Evolutionary conservation across 768 basidiomycete genomes (phyloP).

Genomic region (Tricholoma sp.): DNA sequence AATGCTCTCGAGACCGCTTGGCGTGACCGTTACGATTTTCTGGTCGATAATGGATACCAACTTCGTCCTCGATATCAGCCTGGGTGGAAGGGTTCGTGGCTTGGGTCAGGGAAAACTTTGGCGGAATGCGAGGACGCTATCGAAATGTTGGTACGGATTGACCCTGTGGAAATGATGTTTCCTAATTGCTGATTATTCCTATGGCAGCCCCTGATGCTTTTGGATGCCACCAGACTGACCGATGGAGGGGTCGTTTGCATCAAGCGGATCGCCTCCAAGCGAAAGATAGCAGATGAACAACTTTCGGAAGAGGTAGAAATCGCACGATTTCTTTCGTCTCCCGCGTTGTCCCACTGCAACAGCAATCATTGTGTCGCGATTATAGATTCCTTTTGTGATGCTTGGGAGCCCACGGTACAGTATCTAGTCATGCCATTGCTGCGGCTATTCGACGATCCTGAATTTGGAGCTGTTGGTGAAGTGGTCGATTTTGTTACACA

Average conservation of each 20-base stretch:
- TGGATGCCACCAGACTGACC: too few relatives aligned
- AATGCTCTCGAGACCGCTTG: too few relatives aligned
- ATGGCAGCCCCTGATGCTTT: too few relatives aligned
- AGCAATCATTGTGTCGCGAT: constrained; percentile 33
- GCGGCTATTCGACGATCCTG: constrained; percentile 11
- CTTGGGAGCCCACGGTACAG: constrained; percentile 8
- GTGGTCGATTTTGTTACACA: constrained; percentile 24
- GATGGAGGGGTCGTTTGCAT: too few relatives aligned
- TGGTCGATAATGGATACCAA: constrained; percentile 4
- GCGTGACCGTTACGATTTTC: background rate
- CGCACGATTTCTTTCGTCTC: too few relatives aligned
- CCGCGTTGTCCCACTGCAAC: constrained; percentile 4
- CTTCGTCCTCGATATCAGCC: constrained; percentile 5
- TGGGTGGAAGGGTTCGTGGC: constrained; percentile 8
- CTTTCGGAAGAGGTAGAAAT: too few relatives aligned
- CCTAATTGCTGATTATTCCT: too few relatives aligned
- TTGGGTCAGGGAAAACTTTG: background rate
- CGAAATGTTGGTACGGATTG: background rate
- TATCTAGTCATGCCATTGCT: constrained; percentile 28
- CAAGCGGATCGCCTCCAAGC: too few relatives aligned
- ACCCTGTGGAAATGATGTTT: too few relatives aligned
- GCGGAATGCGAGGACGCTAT: constrained; percentile 1
- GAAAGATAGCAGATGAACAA: too few relatives aligned
- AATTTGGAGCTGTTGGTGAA: constrained; percentile 27
- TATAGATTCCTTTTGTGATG: constrained; percentile 16